These are phyloP conservation scores for Chenopodium quinoa DNA, from an alignment of 148 eudicot species.

Conservation along the genomic window DNA sequence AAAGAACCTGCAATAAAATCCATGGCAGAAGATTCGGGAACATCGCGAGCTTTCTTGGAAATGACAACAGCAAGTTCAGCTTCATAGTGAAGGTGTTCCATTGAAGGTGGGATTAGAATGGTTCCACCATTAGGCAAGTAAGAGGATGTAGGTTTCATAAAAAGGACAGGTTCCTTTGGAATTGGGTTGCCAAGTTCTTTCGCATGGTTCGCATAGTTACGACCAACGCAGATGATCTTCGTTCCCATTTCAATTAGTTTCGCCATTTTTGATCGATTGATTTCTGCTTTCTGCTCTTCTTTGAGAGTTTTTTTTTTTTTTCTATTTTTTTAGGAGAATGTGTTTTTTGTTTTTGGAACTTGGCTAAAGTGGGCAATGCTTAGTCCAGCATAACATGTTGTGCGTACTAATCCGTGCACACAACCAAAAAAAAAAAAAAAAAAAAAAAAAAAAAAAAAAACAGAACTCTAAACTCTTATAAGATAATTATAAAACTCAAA, in stretches of 20 bases:
- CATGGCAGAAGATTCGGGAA: constrained; percentile 76
- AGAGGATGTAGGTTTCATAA: constrained; percentile 94
- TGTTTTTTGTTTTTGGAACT: too few relatives aligned
- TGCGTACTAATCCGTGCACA: too few relatives aligned
- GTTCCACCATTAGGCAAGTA: constrained; percentile 85
- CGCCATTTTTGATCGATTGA: constrained; percentile 20
- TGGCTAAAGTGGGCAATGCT: too few relatives aligned
- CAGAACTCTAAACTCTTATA: too few relatives aligned
- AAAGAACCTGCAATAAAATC: constrained; percentile 78
- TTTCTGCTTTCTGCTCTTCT: not conserved
- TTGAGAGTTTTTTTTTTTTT: too few relatives aligned
- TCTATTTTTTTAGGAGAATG: too few relatives aligned
- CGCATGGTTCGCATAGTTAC: constrained; percentile 88
- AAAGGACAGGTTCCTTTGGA: constrained; percentile 81
- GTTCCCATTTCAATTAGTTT: constrained; percentile 67
- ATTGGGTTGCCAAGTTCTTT: constrained; percentile 92
- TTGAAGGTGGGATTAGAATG: constrained; percentile 72
- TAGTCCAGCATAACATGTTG: too few relatives aligned
- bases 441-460: too few relatives aligned
- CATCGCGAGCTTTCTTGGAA: constrained; percentile 75
- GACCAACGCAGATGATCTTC: constrained; percentile 81
- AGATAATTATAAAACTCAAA: too few relatives aligned
- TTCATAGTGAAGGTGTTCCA: constrained; percentile 76
- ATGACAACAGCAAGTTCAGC: constrained; percentile 93
- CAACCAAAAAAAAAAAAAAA: too few relatives aligned